Conservation (phyloP, 2,329 filamentous ascomycete genomes). For the Claviceps humidiphila region DNA sequence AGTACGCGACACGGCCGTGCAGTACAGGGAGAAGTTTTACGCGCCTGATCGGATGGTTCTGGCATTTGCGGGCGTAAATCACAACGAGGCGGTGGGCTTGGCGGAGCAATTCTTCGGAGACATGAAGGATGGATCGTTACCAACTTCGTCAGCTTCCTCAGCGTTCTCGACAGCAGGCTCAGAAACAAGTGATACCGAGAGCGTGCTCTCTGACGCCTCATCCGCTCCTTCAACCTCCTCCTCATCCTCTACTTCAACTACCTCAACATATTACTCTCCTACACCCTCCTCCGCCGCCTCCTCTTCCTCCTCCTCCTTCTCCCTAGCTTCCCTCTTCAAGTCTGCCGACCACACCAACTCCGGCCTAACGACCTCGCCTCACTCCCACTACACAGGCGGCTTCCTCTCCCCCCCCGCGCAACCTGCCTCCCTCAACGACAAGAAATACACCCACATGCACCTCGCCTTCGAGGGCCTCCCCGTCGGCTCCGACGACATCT, state of each 20-base stretch:
- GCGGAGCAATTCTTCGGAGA: constrained; percentile 82
- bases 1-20: constrained; percentile 55
- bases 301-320: constrained; percentile 27
- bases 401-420: constrained; percentile 77
- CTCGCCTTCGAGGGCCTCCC: constrained; percentile 91
- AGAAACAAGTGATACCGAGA: constrained; percentile 37
- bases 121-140: constrained; percentile 45
- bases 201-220: constrained; percentile 18
- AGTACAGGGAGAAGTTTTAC: constrained; percentile 76
- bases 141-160: not conserved
- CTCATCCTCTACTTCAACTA: constrained; percentile 15
- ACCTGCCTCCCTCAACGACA: constrained; percentile 64
- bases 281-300: constrained; percentile 19
- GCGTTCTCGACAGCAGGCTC: constrained; percentile 40
- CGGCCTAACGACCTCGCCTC: constrained; percentile 40
- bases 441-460: constrained; percentile 82
- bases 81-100: constrained; percentile 64
- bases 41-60: constrained; percentile 84
- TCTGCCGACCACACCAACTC: constrained; percentile 7
- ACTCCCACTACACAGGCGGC: constrained; percentile 83
- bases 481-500: constrained; percentile 84
- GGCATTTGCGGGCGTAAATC: constrained; percentile 84
- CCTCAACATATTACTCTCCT: constrained; percentile 7
- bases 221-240: constrained; percentile 19
- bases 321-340: no score